Conservation (phyloP, 768 basidiomycete genomes). For the Russula abietina region DNA sequence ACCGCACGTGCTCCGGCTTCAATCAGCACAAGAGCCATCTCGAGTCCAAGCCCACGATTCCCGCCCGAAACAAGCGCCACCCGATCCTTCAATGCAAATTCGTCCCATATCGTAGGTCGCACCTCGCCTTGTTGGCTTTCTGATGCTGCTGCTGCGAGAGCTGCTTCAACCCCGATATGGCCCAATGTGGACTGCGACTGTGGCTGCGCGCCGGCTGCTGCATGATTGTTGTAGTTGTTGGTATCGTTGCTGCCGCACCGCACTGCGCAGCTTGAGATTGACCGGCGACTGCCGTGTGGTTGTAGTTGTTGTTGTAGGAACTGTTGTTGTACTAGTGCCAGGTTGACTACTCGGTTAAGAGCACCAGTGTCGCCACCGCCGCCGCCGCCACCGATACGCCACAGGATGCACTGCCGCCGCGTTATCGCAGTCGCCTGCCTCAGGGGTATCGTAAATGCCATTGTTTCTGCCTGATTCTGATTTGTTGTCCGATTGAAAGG, state of each 20-base stretch:
- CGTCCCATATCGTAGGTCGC: conserved; percentile 49
- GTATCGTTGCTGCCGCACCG: not conserved
- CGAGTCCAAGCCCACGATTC: conserved; percentile 63
- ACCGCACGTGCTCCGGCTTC: conserved; percentile 67
- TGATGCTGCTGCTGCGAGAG: conserved; percentile 35
- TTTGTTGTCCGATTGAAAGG: not conserved
- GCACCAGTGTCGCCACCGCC: no score
- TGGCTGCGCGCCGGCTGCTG: conserved; percentile 19
- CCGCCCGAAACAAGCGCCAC: conserved; percentile 43
- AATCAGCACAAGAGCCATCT: conserved; percentile 68
- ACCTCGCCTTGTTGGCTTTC: conserved; percentile 5
- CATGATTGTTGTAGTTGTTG: not conserved
- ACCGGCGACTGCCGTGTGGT: not conserved
- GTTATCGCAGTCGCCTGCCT: conserved; percentile 4
- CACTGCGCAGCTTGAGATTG: conserved; percentile 4
- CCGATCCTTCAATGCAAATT: conserved; percentile 51
- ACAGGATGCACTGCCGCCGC: not conserved
- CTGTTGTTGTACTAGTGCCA: not conserved
- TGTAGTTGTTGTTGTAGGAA: not conserved
- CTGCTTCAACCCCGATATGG: conserved; percentile 58
- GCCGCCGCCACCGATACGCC: not conserved
- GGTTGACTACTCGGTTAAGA: not conserved
- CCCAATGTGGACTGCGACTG: conserved; percentile 43
- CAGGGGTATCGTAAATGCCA: conserved; percentile 2
- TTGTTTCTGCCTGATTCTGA: not conserved